Evolutionary conservation across 805 yeast species (phyloP).

Genomic region (Saccharomycopsis fodiens): DNA sequence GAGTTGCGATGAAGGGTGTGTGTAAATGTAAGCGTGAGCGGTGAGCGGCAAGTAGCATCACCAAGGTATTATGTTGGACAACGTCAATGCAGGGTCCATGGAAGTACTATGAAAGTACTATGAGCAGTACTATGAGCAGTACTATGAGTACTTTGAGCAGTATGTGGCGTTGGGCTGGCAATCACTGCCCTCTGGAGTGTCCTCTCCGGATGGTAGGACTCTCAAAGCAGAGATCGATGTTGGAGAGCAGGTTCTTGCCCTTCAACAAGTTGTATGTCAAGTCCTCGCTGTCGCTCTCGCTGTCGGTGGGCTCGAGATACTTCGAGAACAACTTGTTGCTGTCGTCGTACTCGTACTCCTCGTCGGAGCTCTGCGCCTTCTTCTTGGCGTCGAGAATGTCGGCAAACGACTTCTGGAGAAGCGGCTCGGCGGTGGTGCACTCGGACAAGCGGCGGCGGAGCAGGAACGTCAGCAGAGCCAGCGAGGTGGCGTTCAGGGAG

Average conservation of each 20-base stretch:
- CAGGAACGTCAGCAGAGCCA: not conserved
- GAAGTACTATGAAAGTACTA: too few species aligned
- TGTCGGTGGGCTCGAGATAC: slow-evolving; percentile 9
- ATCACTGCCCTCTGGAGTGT: not conserved
- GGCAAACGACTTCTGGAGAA: slow-evolving; percentile 7
- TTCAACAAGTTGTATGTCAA: not conserved
- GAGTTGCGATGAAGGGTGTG: too few species aligned
- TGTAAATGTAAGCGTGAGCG: too few species aligned
- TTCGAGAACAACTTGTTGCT: slow-evolving; percentile 9
- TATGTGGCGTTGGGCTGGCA: not conserved
- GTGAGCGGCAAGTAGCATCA: too few species aligned
- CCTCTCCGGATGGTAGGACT: slow-evolving; percentile 11
- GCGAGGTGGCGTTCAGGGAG: not conserved
- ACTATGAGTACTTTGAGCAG: too few species aligned
- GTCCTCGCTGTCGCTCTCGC: slow-evolving; percentile 11
- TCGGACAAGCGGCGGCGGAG: slow-evolving; percentile 1
- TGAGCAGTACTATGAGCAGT: too few species aligned
- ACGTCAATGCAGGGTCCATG: too few species aligned
- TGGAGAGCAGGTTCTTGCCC: slow-evolving; percentile 6
- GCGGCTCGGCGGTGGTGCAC: slow-evolving; percentile 5
- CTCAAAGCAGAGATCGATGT: slow-evolving; percentile 13
- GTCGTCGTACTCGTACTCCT: slow-evolving; percentile 10
- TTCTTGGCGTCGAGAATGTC: slow-evolving; percentile 5
- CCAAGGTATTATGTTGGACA: too few species aligned
- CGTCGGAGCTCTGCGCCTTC: slow-evolving; percentile 3